Base-by-base conservation (phyloP, 352 stramenopile genomes). In the Pythium rishiriense region DNA sequence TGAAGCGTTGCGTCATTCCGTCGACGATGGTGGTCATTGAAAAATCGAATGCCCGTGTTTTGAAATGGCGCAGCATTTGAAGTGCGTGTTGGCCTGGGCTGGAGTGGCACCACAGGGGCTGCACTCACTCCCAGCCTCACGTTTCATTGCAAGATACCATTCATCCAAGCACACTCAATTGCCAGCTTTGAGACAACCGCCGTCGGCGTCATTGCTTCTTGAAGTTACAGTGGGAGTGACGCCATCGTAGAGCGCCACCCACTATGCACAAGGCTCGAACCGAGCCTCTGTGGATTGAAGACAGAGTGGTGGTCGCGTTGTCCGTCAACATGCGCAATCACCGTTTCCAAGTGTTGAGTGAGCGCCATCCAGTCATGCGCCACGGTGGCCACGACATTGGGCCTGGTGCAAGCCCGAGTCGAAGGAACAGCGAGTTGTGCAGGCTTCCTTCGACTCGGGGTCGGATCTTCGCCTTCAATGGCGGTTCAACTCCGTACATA, bases 151-250 rank as follows among this genome's bases (percentile, higher is more conserved):
- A 57, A 43, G 49, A 57, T 28, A 10, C 49, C 33, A 19, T 43
- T 29, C 37, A 43, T 17, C 37, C 4, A 33, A 37, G 25, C 7
- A 39, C 33, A 14, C 33, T 7, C 33, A 7, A 14, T 39, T 12
- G 41, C 17, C 19, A 14, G 10, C 17, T 9, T 24, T 6, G 19
- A 11, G 41, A 14, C 41, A 6, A 7, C 21, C 19, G 21, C n/a
- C 19, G 41, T 47, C 41, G 21, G 41, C 41, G 41, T 47, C 41
- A 47, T 47, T 54, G n/a, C 33, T 62, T 29, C 55, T 62, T 55
- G 55, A 62, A 62, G 55, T 47, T 55, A 62, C 37, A 58, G 58
- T 64, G 58, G 58, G 58, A 64, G 49, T 55, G 45, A 50, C 58
- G 45, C 58, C 28, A 64, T 47, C 24, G 22, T n/a, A 10, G 5